phyloP scores from a whole-genome alignment of 2,329 filamentous ascomycete genomes.

The Moelleriella libera region DNA sequence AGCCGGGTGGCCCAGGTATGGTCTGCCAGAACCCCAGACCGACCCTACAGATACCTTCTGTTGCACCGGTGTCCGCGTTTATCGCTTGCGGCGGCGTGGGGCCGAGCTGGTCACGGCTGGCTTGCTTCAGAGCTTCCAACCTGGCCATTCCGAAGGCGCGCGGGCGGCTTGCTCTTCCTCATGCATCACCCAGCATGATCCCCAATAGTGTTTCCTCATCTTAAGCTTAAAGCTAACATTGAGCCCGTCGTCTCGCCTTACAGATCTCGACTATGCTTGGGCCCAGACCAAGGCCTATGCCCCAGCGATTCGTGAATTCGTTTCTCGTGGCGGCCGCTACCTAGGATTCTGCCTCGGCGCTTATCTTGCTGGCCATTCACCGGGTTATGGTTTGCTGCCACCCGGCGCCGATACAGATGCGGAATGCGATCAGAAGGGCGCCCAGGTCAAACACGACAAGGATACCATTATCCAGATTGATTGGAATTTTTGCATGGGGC shows the following conservation, averaged over 20 bases:
- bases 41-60: not conserved
- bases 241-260: not conserved
- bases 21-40: not conserved
- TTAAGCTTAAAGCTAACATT: not conserved
- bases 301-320: conserved; percentile 7
- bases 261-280: conserved; percentile 10
- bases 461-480: conserved; percentile 12
- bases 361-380: conserved; percentile 11
- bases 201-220: not conserved
- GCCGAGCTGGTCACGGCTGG: no score
- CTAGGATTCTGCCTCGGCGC: conserved; percentile 15
- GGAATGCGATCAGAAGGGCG: conserved; percentile 5
- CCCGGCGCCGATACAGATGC: conserved; percentile 4
- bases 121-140: no score
- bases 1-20: conserved; percentile 9
- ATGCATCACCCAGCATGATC: not conserved
- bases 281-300: conserved; percentile 7
- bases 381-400: conserved; percentile 10
- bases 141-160: no score
- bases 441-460: conserved; percentile 8
- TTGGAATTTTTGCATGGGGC: conserved; percentile 10
- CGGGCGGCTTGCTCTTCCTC: no score
- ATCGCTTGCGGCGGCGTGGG: no score
- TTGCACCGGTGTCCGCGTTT: not conserved
- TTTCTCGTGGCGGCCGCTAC: conserved; percentile 11